Evolutionary conservation across 805 yeast genomes (phyloP), one percentile per base, ranked within the genome.

Genomic region (Brettanomyces bruxellensis): DNA sequence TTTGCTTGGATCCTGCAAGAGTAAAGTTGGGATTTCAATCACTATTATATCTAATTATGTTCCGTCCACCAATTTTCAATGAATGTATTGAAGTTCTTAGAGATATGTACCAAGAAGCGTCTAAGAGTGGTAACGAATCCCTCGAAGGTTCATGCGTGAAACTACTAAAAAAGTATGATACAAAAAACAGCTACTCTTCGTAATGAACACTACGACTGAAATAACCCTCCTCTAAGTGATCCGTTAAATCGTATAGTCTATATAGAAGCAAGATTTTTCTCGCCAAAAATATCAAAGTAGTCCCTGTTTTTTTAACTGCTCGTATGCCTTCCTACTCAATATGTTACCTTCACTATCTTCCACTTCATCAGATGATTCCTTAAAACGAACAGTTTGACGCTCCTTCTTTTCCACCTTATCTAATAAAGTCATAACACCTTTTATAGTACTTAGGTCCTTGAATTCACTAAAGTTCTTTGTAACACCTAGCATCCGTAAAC

Each of bases 301-400:
- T 0, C 97, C 98, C 66, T 91, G 98, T 53, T 78, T 83, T 65
- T 87, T 86, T 60, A 91, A 70, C 53, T 93, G 97, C 18, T 81
- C 72, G 62, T 86, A 91, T 39, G 87, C 90, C 54, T 79, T 78
- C 54, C 81, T 83, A 34, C 84, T 76, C 95, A 91, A 84, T 13
- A 87, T 95, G 59, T 93, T 91, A 9, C 98, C 99, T 14, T 87
- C 89, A 1, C 78, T 83, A 59, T 93, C 98, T 61, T 91, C 98
- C 34, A 90, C 85, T 62, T 93, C 95, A 11, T 83, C 73, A 1
- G 79, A 77, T 45, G 72, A 69, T 51, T 82, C 85, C 41, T 57
- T 59, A 45, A 71, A 68, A 24, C 67, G 67, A 32, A 70, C 69
- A 44, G 62, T 63, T 8, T 60, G 53, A 38, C 73, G 59, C 4